A percentile compares a stretch with the other conserved stretches of the same genome.
Evolutionary conservation across 1,284 basidiomycete species (phyloP).

Genomic region (Calocybe gambosa): DNA sequence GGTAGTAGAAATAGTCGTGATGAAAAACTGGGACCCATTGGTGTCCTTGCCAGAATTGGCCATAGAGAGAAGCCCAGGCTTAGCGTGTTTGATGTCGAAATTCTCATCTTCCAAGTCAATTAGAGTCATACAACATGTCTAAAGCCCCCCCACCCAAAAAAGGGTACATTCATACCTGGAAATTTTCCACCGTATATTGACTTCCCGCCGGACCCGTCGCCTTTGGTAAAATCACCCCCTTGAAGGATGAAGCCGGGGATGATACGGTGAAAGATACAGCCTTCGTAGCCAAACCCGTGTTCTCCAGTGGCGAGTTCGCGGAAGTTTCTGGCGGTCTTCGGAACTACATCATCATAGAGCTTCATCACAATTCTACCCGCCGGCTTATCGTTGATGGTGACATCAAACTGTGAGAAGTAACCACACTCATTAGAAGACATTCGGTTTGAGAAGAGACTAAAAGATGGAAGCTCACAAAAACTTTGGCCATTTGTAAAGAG

Average conservation of each 20-base stretch:
- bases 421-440: too few species aligned
- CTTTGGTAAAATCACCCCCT: conserved; percentile 18
- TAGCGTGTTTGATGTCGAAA: conserved; percentile 17
- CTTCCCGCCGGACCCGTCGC: conserved; percentile 77
- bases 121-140: not conserved
- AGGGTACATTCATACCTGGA: conserved; percentile 48
- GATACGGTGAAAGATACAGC: conserved; percentile 70
- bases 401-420: conserved; percentile 17
- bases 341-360: conserved; percentile 61
- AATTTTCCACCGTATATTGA: conserved; percentile 93
- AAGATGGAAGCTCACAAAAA: conserved; percentile 21
- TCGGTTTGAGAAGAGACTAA: too few species aligned
- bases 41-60: conserved; percentile 88
- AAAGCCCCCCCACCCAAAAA: too few species aligned
- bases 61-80: conserved; percentile 33
- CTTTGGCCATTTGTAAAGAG: conserved; percentile 18
- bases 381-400: conserved; percentile 15
- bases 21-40: conserved; percentile 92
- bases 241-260: conserved; percentile 35
- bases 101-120: conserved; percentile 18
- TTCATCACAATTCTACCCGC: conserved; percentile 29
- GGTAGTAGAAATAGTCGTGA: conserved; percentile 72
- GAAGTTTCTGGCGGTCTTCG: conserved; percentile 76
- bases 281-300: conserved; percentile 57
- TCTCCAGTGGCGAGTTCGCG: conserved; percentile 78